Evolutionary conservation across 352 stramenopile genomes (phyloP).

Genomic region (Phytopythium montanum): DNA sequence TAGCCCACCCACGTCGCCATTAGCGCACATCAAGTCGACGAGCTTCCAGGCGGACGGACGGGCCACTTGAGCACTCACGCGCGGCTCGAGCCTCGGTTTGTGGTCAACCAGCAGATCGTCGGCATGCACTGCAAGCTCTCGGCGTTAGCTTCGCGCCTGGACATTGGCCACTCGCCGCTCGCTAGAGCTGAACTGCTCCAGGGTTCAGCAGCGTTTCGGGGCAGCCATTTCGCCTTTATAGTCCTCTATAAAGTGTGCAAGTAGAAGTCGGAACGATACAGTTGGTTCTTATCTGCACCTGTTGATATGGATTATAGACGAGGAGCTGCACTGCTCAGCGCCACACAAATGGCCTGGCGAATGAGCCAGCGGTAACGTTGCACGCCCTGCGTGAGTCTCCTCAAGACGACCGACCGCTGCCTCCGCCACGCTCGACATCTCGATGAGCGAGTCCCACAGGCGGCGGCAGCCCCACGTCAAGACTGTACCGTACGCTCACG

Average conservation of each 20-base stretch:
- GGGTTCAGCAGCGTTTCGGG: constrained; percentile 8
- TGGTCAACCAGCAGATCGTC: not conserved
- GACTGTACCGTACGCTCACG: not conserved
- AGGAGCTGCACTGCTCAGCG: not conserved
- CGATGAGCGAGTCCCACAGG: not conserved
- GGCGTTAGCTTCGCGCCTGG: constrained; percentile 5
- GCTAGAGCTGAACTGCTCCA: not conserved
- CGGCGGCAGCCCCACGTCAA: constrained; percentile 6
- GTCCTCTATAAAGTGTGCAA: not conserved
- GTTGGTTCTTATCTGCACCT: not conserved
- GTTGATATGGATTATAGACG: not conserved
- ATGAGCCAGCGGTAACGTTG: constrained; percentile 9
- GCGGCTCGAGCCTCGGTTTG: constrained; percentile 1
- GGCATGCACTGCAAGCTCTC: not conserved
- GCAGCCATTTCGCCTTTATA: not conserved
- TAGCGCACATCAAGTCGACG: not conserved
- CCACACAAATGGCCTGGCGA: constrained; percentile 4
- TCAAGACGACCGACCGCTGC: constrained; percentile 4
- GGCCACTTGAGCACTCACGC: constrained; percentile 7
- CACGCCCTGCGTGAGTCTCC: constrained; percentile 2
- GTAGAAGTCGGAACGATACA: not conserved
- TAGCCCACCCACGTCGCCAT: not conserved
- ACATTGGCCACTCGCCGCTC: not conserved
- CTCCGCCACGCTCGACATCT: not conserved
- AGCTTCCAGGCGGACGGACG: constrained; percentile 1